Percentiles rank a stretch among this genome's conserved stretches.
phyloP scores from a whole-genome alignment of 164 flowering plant species.

The Chimonanthus salicifolius region DNA sequence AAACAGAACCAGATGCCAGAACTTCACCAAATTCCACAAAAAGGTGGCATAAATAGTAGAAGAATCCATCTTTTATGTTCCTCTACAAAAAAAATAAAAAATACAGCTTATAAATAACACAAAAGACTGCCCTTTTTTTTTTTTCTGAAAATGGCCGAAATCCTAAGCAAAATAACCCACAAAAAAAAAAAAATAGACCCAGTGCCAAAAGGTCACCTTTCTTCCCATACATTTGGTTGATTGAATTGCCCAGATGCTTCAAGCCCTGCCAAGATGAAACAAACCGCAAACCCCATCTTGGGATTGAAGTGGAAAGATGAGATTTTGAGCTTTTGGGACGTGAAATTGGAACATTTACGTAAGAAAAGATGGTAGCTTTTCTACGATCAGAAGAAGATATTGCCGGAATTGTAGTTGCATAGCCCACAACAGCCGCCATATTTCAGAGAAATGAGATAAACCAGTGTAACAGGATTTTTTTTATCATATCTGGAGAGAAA shows the following conservation, averaged over 20 bases:
- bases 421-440: background rate
- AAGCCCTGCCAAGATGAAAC: background rate
- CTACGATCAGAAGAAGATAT: background rate
- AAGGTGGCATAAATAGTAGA: background rate
- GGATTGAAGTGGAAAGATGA: background rate
- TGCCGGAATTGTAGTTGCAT: background rate
- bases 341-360: background rate
- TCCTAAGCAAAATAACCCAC: background rate
- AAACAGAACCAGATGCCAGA: no score
- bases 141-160: background rate
- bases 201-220: background rate
- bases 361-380: background rate
- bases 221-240: background rate
- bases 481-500: no score
- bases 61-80: no score
- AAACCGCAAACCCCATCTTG: background rate
- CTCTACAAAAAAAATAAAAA: background rate
- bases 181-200: background rate
- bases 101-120: background rate
- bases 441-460: background rate
- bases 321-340: background rate
- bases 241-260: conserved; percentile 1
- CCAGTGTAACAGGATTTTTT: no score
- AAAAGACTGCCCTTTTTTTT: background rate
- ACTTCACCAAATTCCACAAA: no score